Evolutionary conservation across 371 early-diverging fungal genomes (phyloP).

Genomic region (Chytridium lagenaria): DNA sequence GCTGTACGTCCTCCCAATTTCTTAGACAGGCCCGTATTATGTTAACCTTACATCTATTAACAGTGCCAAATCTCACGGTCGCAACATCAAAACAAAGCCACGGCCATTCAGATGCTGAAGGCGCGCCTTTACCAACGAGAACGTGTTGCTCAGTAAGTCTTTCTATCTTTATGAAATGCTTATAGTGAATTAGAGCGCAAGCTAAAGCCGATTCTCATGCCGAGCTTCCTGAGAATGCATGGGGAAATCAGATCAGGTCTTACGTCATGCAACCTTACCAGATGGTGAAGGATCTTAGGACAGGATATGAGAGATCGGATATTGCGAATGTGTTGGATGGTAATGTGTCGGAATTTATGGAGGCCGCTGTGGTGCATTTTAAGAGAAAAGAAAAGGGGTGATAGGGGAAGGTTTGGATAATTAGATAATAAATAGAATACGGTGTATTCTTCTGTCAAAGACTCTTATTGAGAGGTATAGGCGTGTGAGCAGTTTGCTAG

Average conservation of each 20-base stretch:
- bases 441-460: too few relatives aligned
- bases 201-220: conserved; percentile 42
- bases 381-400: background rate
- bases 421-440: too few relatives aligned
- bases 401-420: background rate
- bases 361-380: conserved; percentile 7
- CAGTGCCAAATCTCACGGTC: conserved; percentile 86
- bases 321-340: conserved; percentile 55
- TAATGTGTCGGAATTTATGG: conserved; percentile 30
- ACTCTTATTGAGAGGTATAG: too few relatives aligned
- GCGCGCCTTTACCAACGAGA: conserved; percentile 82
- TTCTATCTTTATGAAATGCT: conserved; percentile 8
- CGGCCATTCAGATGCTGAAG: conserved; percentile 82
- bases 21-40: background rate
- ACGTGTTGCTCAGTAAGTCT: conserved; percentile 49
- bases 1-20: conserved; percentile 5
- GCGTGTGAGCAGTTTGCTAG: too few relatives aligned
- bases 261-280: conserved; percentile 62
- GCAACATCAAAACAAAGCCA: conserved; percentile 87
- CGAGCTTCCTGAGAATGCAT: conserved; percentile 43
- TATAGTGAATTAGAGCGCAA: conserved; percentile 30
- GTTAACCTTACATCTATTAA: background rate
- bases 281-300: conserved; percentile 55
- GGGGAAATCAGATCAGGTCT: conserved; percentile 57
- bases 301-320: conserved; percentile 49